Conservation (phyloP, 805 yeast genomes). For the Kodamaea fukazawae region DNA sequence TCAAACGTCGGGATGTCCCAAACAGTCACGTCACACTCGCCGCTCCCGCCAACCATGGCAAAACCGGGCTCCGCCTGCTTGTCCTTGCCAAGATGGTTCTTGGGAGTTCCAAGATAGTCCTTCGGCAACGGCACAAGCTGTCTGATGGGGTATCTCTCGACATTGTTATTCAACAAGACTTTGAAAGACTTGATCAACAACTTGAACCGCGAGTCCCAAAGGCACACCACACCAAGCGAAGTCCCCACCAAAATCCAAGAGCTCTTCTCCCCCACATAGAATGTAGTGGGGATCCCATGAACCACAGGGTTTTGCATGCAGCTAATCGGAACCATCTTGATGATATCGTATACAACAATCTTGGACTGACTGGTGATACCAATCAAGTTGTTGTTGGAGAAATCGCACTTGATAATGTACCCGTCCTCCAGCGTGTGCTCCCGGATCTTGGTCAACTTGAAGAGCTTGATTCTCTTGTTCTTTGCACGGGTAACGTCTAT, state of each 20-base stretch:
- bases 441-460: conserved; percentile 35
- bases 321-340: conserved; percentile 46
- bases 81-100: conserved; percentile 1
- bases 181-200: conserved; percentile 61
- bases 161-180: conserved; percentile 31
- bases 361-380: conserved; percentile 53
- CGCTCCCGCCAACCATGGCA: conserved; percentile 67
- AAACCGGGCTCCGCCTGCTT: conserved; percentile 18
- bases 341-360: conserved; percentile 55
- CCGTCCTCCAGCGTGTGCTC: conserved; percentile 38
- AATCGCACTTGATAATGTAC: conserved; percentile 44
- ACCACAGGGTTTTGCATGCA: conserved; percentile 52
- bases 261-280: conserved; percentile 51
- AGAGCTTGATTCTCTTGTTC: conserved; percentile 29
- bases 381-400: conserved; percentile 44
- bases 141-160: conserved; percentile 30
- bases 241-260: conserved; percentile 79
- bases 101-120: conserved; percentile 22
- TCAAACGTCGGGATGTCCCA: conserved; percentile 72
- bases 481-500: conserved; percentile 35
- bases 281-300: conserved; percentile 65
- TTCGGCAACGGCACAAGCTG: conserved; percentile 45
- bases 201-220: conserved; percentile 80
- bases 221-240: conserved; percentile 61
- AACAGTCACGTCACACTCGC: conserved; percentile 54